A percentile compares a stretch with the other conserved stretches of the same genome.
phyloP scores from a whole-genome alignment of 371 early-diverging fungal genomes.

The Amoeboradix gromovi region DNA sequence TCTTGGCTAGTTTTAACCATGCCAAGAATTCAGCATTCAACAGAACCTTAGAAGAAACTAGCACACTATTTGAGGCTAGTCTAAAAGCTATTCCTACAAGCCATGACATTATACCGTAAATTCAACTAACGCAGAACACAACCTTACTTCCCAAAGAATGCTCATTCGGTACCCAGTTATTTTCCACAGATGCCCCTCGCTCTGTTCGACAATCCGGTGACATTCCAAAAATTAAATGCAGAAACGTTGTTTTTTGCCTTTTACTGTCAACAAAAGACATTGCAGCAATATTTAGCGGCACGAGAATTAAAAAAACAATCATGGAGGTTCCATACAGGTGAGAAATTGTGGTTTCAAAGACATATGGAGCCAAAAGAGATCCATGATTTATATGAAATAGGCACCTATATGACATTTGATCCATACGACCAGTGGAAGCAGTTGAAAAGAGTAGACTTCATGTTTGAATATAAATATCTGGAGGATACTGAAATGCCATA shows the following conservation, averaged over 20 bases:
- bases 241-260: slow-evolving; percentile 96
- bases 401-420: slow-evolving; percentile 95
- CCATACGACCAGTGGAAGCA: slow-evolving; percentile 94
- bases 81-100: not conserved
- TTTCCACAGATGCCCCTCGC: slow-evolving; percentile 62
- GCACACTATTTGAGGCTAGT: not conserved
- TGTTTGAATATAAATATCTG: slow-evolving; percentile 59
- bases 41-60: not conserved
- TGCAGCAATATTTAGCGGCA: slow-evolving; percentile 88
- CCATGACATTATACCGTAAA: not conserved
- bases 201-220: slow-evolving; percentile 40
- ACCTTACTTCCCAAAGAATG: slow-evolving; percentile 35
- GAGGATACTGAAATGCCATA: slow-evolving; percentile 25
- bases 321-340: slow-evolving; percentile 97
- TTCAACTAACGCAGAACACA: slow-evolving; percentile 7
- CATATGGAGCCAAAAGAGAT: slow-evolving; percentile 87
- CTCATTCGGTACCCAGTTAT: slow-evolving; percentile 48
- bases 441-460: slow-evolving; percentile 81
- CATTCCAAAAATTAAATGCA: slow-evolving; percentile 69
- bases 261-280: slow-evolving; percentile 84
- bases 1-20: not conserved
- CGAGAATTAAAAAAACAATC: slow-evolving; percentile 80
- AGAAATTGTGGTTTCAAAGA: slow-evolving; percentile 94
- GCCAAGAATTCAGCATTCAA: not conserved
- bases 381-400: slow-evolving; percentile 90